Evolutionary conservation across 1,284 basidiomycete species (phyloP).

Genomic region (Amylostereum chailletii): DNA sequence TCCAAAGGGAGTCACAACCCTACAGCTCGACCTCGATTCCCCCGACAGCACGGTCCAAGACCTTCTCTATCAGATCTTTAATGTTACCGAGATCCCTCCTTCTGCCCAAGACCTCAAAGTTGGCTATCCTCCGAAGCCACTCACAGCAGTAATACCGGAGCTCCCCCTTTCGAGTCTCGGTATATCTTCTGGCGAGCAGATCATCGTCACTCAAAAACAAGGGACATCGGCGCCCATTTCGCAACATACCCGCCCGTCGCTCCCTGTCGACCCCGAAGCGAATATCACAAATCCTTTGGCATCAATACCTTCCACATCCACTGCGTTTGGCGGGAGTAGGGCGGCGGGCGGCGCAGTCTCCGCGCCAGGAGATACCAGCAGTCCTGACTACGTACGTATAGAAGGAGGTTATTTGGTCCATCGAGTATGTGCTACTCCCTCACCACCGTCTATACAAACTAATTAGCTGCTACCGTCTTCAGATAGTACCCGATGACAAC

Average conservation of each 20-base stretch:
- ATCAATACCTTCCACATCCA: not conserved
- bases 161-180: constrained; percentile 71
- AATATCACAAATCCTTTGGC: constrained; percentile 1
- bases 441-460: not conserved
- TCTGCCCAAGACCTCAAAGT: constrained; percentile 40
- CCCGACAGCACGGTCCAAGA: not conserved
- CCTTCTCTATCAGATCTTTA: not conserved
- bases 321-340: not conserved
- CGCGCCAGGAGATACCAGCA: constrained; percentile 14
- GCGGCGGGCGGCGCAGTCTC: not conserved
- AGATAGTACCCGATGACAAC: constrained; percentile 90
- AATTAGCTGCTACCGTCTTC: constrained; percentile 9
- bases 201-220: constrained; percentile 60
- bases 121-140: constrained; percentile 73
- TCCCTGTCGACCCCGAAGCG: constrained; percentile 9
- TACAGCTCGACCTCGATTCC: not conserved
- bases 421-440: constrained; percentile 34
- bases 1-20: not conserved
- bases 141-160: constrained; percentile 58
- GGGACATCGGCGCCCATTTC: constrained; percentile 13
- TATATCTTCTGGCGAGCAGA: constrained; percentile 70
- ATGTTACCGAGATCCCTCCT: not conserved
- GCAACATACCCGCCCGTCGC: constrained; percentile 10
- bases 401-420: constrained; percentile 64
- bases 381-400: constrained; percentile 50